Evolutionary conservation across 371 early-diverging fungal genomes (phyloP).

Genomic region (Apophysomyces trapeziformis): DNA sequence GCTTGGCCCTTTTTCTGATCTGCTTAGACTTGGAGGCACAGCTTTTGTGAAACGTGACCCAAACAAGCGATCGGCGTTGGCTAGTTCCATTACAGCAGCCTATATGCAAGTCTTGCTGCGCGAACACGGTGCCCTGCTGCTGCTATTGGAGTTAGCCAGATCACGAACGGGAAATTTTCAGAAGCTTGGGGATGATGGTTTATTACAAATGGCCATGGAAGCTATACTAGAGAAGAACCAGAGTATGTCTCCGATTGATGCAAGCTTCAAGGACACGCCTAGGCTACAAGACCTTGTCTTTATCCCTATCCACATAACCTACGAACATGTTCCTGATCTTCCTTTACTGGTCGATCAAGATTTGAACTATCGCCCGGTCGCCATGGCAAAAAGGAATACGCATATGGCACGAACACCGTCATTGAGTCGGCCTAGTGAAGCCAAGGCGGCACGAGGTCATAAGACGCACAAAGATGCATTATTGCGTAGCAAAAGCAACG

Average conservation of each 20-base stretch:
- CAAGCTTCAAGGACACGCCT: neutral
- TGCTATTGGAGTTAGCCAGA: constrained; percentile 30
- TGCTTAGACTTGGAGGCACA: constrained; percentile 32
- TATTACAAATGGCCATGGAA: constrained; percentile 25
- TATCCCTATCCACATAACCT: constrained; percentile 33
- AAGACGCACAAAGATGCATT: constrained; percentile 11
- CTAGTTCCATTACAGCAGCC: constrained; percentile 33
- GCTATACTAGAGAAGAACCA: constrained; percentile 16
- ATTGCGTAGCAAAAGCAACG: constrained; percentile 5
- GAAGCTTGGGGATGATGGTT: constrained; percentile 26
- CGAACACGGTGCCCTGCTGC: constrained; percentile 29
- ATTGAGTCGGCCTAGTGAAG: constrained; percentile 16
- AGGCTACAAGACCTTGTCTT: constrained; percentile 24
- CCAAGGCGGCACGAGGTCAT: constrained; percentile 23
- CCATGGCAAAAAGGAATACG: neutral
- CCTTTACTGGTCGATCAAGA: constrained; percentile 24
- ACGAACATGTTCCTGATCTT: constrained; percentile 36
- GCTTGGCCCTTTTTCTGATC: constrained; percentile 35
- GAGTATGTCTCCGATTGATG: constrained; percentile 6
- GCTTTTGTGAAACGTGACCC: constrained; percentile 36
- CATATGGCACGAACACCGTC: neutral
- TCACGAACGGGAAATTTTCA: constrained; percentile 32
- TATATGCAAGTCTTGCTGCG: constrained; percentile 25
- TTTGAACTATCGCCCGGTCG: constrained; percentile 15
- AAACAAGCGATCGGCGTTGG: constrained; percentile 20